Conservation (phyloP, 2,329 filamentous ascomycete species). For the Mycosphaerelloides madeirae region DNA sequence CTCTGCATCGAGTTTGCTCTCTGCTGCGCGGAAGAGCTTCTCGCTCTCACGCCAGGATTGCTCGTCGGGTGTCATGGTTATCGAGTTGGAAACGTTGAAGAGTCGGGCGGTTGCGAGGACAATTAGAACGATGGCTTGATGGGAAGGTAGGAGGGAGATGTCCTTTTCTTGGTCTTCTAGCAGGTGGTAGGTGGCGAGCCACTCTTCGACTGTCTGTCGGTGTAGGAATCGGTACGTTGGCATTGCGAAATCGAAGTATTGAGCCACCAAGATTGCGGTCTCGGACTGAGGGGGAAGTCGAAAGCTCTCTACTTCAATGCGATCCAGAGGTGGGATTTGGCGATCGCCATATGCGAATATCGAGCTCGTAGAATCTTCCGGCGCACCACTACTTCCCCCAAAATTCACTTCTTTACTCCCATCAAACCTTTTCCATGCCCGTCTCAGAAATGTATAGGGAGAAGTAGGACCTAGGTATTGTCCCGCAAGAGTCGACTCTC, state of each 20-base stretch:
- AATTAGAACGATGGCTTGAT: slow-evolving; percentile 48
- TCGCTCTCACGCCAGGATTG: slow-evolving; percentile 26
- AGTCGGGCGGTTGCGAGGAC: slow-evolving; percentile 48
- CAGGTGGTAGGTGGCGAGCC: slow-evolving; percentile 45
- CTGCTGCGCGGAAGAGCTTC: slow-evolving; percentile 22
- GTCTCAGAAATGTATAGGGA: slow-evolving; percentile 40
- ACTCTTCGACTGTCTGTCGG: slow-evolving; percentile 38
- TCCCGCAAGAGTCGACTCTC: slow-evolving; percentile 16
- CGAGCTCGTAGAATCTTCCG: slow-evolving; percentile 36
- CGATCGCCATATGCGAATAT: slow-evolving; percentile 51
- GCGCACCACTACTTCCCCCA: slow-evolving; percentile 2
- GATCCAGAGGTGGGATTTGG: slow-evolving; percentile 42
- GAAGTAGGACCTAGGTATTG: slow-evolving; percentile 28
- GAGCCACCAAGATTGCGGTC: slow-evolving; percentile 29
- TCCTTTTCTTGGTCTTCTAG: slow-evolving; percentile 36
- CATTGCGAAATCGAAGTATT: slow-evolving; percentile 44
- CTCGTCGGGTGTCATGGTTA: slow-evolving; percentile 16
- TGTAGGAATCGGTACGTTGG: slow-evolving; percentile 45
- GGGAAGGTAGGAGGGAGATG: slow-evolving; percentile 39
- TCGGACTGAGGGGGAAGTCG: slow-evolving; percentile 36
- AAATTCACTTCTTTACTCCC: slow-evolving; percentile 1
- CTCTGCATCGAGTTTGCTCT: slow-evolving; percentile 21
- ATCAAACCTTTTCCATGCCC: slow-evolving; percentile 46
- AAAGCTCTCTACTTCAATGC: slow-evolving; percentile 35
- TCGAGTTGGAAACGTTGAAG: slow-evolving; percentile 22